Percentiles rank a stretch among this genome's conserved stretches.
phyloP scores from a whole-genome alignment of 805 yeast genomes.

The Myxozyma vanderwaltii region DNA sequence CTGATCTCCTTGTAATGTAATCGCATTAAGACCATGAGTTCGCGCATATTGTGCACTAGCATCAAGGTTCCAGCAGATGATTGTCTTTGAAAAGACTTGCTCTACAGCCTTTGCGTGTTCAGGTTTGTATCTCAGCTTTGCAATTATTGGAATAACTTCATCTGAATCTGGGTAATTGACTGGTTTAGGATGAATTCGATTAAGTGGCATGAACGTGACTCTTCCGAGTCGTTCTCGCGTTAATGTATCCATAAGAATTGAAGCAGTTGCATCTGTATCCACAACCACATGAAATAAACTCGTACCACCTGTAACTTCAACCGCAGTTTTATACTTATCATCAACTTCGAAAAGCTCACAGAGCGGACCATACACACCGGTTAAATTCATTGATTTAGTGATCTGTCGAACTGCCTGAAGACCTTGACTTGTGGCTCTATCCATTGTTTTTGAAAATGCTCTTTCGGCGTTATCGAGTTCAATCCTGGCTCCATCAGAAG shows the following conservation, averaged over 20 bases:
- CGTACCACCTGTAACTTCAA: conserved; percentile 86
- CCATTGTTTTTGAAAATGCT: conserved; percentile 71
- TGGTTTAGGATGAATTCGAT: conserved; percentile 54
- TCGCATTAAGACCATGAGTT: conserved; percentile 63
- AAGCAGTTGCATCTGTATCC: conserved; percentile 82
- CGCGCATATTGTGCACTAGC: conserved; percentile 70
- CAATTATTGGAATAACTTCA: conserved; percentile 74
- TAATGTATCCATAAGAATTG: conserved; percentile 74
- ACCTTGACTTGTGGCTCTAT: conserved; percentile 68
- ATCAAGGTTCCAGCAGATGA: conserved; percentile 71
- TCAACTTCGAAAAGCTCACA: conserved; percentile 82
- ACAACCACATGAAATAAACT: conserved; percentile 86
- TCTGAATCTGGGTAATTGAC: conserved; percentile 62
- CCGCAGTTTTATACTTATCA: conserved; percentile 80
- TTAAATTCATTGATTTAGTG: conserved; percentile 57
- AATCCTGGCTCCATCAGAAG: conserved; percentile 55
- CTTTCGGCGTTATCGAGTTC: conserved; percentile 62
- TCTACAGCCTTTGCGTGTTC: conserved; percentile 65
- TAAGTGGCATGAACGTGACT: conserved; percentile 88
- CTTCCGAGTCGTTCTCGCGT: conserved; percentile 72
- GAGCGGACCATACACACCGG: conserved; percentile 75
- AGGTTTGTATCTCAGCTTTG: conserved; percentile 65
- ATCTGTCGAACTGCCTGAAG: conserved; percentile 68
- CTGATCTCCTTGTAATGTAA: conserved; percentile 90
- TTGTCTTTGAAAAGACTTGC: conserved; percentile 79